Evolutionary conservation across 1,139 yeast genomes (phyloP), one percentile per base, ranked within the genome.

Genomic region (Yamadazyma mexicana): DNA sequence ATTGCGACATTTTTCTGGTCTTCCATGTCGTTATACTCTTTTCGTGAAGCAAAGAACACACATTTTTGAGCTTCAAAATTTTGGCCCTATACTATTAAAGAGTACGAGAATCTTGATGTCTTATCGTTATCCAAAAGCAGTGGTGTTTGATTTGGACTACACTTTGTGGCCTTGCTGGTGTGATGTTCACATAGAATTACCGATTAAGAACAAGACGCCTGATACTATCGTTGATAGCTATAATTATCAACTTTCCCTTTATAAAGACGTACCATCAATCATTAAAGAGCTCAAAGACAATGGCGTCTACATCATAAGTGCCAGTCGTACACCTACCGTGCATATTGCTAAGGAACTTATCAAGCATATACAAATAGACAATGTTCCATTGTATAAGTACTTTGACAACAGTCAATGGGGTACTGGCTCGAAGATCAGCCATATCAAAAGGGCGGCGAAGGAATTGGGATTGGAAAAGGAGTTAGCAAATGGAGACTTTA

Each of bases 161-260:
- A 85, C 94, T 0, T 61, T 85, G 31, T 85, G 92, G 94, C 91
- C 76, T 31, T 66, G 85, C 59, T 75, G 73, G 85, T 76, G 70
- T 47, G 73, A 85, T 52, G 83, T 88, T 0, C 92, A 85, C 54
- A 70, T 85, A 12, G 59, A 68, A 2, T 66, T 78, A n/a, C 92
- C 68, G 2, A 34, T 62, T 5, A 55, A 51, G 43, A 49, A 59
- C 26, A 46, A 48, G 0, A 49, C 55, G 5, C 57, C 58, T 15
- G 45, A 53, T 6, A 48, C 51, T 16, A 56, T 67, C 4, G 52
- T 56, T 2, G 88, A 81, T 51, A 58, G 69, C 33, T 58, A 62
- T 40, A 83, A 83, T 1, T 73, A 64, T 45, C 58, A 62, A 31
- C 58, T 83, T 20, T 59, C 74, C 1, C 73, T 85, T 43, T 85